Base-by-base conservation (phyloP, 1,284 basidiomycete species). In the Flammula alnicola region DNA sequence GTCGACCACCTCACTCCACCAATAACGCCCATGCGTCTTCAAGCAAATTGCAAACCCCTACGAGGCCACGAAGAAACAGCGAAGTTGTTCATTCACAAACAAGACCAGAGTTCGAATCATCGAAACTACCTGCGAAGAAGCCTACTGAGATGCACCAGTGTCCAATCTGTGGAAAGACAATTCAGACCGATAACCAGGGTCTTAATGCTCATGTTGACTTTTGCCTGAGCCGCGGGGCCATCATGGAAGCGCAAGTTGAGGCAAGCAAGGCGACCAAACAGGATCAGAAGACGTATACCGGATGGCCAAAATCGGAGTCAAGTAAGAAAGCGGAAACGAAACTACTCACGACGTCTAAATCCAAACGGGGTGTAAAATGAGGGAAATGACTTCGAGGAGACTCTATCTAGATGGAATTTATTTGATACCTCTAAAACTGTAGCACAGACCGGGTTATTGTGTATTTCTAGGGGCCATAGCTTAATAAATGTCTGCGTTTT, bases 141-240 rank as follows among this genome's bases (percentile, higher is more conserved):
- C 16, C 35, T 4, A 43, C 26, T 8, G 66, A 73, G 46, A 58
- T 56, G 10, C 72, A 75, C 44, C 66, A 65, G 5, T 91, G 89
- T 65, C 89, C 88, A 5, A 69, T 91, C 14, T 91, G 88, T 60
- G 63, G 69, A 17, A 81, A 78, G 62, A 64, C 66, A 22, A 60
- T 88, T 51, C 68, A 75, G 52, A 79, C 75, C 1, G 81, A 89
- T 62, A 91, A 91, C 59, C 72, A 76, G 44, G 80, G 79, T 2
- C 65, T 91, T 19, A 91, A 91, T 63, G 73, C 79, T 22, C 88
- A 91, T 57, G 74, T 91, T 42, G 89, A 91, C 65, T 91, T 86
- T 61, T 91, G 89, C 59, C 63, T 91, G 47, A 91, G 85, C 63
- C 80, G 81, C 49, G 75, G 75, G 20, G 86, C 80, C 5, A 91